Evolutionary conservation across 805 yeast species (phyloP), one percentile per base, ranked within the genome.

Genomic region (Kazachstania bromeliacearum): DNA sequence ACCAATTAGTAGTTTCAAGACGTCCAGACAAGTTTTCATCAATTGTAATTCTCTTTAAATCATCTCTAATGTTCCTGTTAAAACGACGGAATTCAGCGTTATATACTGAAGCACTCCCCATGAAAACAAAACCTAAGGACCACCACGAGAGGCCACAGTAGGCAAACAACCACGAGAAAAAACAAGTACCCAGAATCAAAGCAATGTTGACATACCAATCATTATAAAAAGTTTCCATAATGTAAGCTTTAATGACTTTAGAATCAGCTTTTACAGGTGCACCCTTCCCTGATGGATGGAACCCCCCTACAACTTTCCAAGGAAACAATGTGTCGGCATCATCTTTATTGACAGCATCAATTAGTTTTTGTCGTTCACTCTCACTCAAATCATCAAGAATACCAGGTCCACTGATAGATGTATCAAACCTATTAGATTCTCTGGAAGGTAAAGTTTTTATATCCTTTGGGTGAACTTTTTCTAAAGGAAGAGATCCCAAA

Each of bases 1-100:
- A 57, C 94, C 94, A 83, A 41, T 78, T 75, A 75, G 83, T 80
- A 7, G 88, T 77, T 60, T 83, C 94, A 37, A 69, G 54, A 47
- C 69, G 71, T 33, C 71, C 68, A 39, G 77, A 83, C 42, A 83
- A 62, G 27, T 76, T 66, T 53, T 79, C 82, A 33, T 67, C 63
- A n/a, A 85, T 73, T 19, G 70, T 65, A 31, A 71, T 58, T 62
- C 94, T 71, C 35, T 70, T 64, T 72, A 83, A 71, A 54, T 83
- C 94, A 59, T 83, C 94, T 43, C 85, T 68, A 24, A 81, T 64
- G 48, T 82, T 74, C 45, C 85, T 66, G 53, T 77, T 77, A 55
- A 82, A 81, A 51, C 94, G 71, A 51, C 89, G 72, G 47, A 77
- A 75, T 57, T 83, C 92, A 13, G 75, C 63, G 37, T 81, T 68